Base-by-base conservation (phyloP, 306 rosid species). In the Begonia masoniana region DNA sequence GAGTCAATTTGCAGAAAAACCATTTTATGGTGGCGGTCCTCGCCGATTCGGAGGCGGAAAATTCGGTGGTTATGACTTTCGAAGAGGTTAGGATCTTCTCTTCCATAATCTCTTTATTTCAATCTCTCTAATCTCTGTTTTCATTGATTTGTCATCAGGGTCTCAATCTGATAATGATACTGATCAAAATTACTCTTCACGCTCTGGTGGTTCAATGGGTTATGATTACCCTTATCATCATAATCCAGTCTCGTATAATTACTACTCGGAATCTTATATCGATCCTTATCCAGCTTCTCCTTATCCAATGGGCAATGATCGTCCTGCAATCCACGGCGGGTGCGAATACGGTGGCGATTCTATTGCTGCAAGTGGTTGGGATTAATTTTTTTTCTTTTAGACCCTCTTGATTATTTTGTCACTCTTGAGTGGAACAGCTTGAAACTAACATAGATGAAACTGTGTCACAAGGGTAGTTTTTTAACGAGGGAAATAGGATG, bases 361-460 rank as follows among this genome's bases (percentile, higher is more conserved):
- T 11, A 35, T 75, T 17, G 81, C 66, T 47, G 62, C 88, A 56
- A 62, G 62, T 31, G 95, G 95, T 10, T 85, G 88, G 87, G 83
- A 85, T 13, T 79, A 75, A 31, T 4, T 31, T 5, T 31, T 31
- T 21, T 17, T 17, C 19, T 26, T 26, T 26, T 26, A 6, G 35
- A 26, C 35, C 35, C 1, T 31, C 39, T 4, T 31, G 39, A 6
- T 31, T 6, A 31, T 31, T 31, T 31, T 31, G 39, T 1, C 39
- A 31, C 39, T 31, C 39, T 31, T 4, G 9, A 31, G 39, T 31
- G 39, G 39, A 31, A 31, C 39, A 31, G 39, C 39, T 31, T 5
- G 39, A 31, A 31, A 31, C 39, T 31, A 31, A 31, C 39, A 31
- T 31, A 31, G 39, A 21, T 21, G 24, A 21, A 31, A 31, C 6